Base-by-base conservation (phyloP, 2,329 filamentous ascomycete genomes). In the Dothideomycetes sp. region DNA sequence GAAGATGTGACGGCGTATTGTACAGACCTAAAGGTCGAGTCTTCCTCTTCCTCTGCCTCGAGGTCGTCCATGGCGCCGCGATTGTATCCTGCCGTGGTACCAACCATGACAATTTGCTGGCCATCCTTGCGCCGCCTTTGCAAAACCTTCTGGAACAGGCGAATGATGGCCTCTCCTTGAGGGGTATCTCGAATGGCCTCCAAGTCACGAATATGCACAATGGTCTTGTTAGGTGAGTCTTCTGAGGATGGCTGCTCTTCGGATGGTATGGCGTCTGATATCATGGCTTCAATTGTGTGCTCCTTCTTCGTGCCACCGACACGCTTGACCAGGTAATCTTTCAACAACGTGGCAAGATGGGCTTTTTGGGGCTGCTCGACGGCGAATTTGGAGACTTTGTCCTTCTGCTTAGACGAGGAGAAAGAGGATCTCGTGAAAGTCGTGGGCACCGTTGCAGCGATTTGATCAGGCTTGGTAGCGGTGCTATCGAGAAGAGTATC, bases 191-290 rank as follows among this genome's bases (percentile, higher is more conserved):
- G 76, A 7, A 98, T 68, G 47, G 93, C 84, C 38, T 83, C 77
- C 52, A 86, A 83, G 56, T 96, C 85, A 54, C 64, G 50, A 85
- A 85, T 30, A 93, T 68, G 42, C 4, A 96, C 79, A 5, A 87
- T 69, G 17, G 69, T 69, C 36, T 68, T 54, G 51, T 54, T 43
- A 15, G 45, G 22, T 34, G 36, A 7, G 32, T 36, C 31, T 41
- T 42, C 15, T 1, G 15, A 18, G n/a, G 27, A 14, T 14, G 31
- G 32, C 12, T 31, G 4, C 17, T 50, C 39, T 15, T 31, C 19
- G 12, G 40, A 18, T 37, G 38, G 37, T 16, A 44, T 33, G 19
- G 37, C 40, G 3, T 38, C 38, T 11, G 24, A 14, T 19, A 43
- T 38, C 9, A 24, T 30, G 5, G 32, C 14, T 9, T 38, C 16